Evolutionary conservation across 140 eudicot species (phyloP), one percentile per base, ranked within the genome.

Genomic region (Ambrosia hybrid): DNA sequence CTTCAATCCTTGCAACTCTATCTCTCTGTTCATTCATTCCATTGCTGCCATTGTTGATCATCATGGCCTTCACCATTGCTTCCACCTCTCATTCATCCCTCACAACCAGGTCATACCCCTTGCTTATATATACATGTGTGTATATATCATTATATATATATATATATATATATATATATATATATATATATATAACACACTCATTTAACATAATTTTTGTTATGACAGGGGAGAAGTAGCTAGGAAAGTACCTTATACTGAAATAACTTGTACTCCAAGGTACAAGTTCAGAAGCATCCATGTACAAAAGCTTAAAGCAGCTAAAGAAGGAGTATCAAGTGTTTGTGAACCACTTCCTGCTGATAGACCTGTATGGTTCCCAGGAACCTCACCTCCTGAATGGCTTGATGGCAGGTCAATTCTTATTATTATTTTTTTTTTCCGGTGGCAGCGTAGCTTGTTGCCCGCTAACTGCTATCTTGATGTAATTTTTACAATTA

Each of bases 391-490:
- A 9, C 95, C 98, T 62, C 98, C 98, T 37, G 76, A 78, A 37
- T 89, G 96, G 98, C 96, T 92, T 30, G 98, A 92, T 82, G 96
- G 98, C 80, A 92, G 98, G 96, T 92, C 76, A n/a, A 11, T 17
- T 10, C n/a, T 46, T 38, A 3, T 38, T 38, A 3, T 38, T 38
- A 38, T 70, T 65, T 38, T 3, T 38, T 38, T 3, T 21, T 21
- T 21, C 26, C 1, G 26, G 26, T 21, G 26, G 26, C 1, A 1
- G 26, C 26, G 26, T 21, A 21, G 26, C 26, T 21, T 21, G 26
- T 21, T 21, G 26, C 26, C 26, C 26, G 26, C 26, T 21, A 21
- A 21, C 0, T 21, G 26, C 26, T 21, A 21, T 21, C 26, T 21
- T 21, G 26, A 21, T 21, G 26, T 21, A 21, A 21, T 21, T 21